A percentile compares a stretch with the other conserved stretches of the same genome.
Evolutionary conservation across 2,329 filamentous ascomycete genomes (phyloP).

Genomic region (Onygenales sp.): DNA sequence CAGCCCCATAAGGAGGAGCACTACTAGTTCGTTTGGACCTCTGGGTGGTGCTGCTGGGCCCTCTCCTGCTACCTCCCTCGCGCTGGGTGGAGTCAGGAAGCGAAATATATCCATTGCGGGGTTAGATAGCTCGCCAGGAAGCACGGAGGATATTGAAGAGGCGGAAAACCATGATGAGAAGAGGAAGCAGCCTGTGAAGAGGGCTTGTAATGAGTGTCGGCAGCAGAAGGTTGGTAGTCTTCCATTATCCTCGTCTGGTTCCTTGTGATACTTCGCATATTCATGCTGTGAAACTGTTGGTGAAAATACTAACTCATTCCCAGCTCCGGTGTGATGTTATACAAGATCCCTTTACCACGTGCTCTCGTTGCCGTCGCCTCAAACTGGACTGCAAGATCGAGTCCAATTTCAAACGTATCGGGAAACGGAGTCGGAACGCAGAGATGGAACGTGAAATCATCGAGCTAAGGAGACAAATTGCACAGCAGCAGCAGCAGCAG

Average conservation of each 20-base stretch:
- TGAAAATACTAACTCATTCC: constrained; percentile 4
- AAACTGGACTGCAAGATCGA: constrained; percentile 57
- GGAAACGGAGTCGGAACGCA: constrained; percentile 57
- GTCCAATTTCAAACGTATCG: constrained; percentile 58
- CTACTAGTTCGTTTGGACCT: not conserved
- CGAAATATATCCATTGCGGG: constrained; percentile 34
- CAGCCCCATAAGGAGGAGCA: constrained; percentile 2
- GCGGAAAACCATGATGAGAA: constrained; percentile 33
- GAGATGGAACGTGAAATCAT: constrained; percentile 52
- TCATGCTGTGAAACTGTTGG: not conserved
- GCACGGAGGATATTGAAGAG: constrained; percentile 34
- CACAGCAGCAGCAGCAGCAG: constrained; percentile 18
- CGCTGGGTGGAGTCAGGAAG: constrained; percentile 17
- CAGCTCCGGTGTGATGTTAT: constrained; percentile 59
- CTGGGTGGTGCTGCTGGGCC: not conserved
- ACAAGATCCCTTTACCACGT: constrained; percentile 54
- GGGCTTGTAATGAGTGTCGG: constrained; percentile 60
- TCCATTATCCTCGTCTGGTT: not conserved
- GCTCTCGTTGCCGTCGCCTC: constrained; percentile 53
- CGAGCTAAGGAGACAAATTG: constrained; percentile 40
- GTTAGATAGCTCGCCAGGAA: constrained; percentile 39
- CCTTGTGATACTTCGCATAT: not conserved
- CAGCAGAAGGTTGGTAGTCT: constrained; percentile 52
- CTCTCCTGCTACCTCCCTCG: not conserved
- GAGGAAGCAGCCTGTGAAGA: constrained; percentile 43